A percentile compares a stretch with the other conserved stretches of the same genome.
These are phyloP conservation scores for Aurifilum marmelostoma DNA, from an alignment of 2,329 filamentous ascomycete species.

Conservation along the genomic window DNA sequence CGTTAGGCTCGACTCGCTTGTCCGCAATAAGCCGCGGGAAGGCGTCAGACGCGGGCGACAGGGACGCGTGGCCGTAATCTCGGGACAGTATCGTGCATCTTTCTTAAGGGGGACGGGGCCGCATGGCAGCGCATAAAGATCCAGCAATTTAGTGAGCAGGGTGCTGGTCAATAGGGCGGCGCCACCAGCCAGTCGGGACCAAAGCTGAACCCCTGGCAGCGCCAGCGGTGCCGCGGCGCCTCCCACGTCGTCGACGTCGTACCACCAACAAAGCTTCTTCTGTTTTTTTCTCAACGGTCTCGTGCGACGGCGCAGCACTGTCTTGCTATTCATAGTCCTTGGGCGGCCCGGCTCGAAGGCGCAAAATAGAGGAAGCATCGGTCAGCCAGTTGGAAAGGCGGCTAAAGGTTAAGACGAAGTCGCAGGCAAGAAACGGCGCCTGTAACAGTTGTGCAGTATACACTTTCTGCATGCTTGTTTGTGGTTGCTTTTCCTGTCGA, in stretches of 20 bases:
- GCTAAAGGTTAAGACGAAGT: too few species aligned
- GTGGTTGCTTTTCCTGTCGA: not conserved
- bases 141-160: not conserved
- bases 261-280: not conserved
- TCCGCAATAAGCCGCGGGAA: not conserved
- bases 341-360: not conserved
- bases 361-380: not conserved
- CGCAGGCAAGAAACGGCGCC: not conserved
- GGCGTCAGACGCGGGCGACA: not conserved
- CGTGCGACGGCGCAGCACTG: not conserved
- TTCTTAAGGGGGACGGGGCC: not conserved
- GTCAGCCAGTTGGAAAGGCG: not conserved
- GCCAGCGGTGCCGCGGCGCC: not conserved
- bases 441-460: not conserved
- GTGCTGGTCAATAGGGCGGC: not conserved
- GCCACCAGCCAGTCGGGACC: not conserved
- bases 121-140: not conserved
- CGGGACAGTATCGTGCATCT: not conserved
- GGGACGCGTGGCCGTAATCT: slow-evolving; percentile 1
- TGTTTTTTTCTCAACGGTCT: not conserved
- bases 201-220: not conserved
- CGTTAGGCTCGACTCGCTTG: too few species aligned
- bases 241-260: not conserved
- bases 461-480: not conserved
- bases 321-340: not conserved